Evolutionary conservation across 257 asterid genomes (phyloP).

Genomic region (Mentha longifolia): DNA sequence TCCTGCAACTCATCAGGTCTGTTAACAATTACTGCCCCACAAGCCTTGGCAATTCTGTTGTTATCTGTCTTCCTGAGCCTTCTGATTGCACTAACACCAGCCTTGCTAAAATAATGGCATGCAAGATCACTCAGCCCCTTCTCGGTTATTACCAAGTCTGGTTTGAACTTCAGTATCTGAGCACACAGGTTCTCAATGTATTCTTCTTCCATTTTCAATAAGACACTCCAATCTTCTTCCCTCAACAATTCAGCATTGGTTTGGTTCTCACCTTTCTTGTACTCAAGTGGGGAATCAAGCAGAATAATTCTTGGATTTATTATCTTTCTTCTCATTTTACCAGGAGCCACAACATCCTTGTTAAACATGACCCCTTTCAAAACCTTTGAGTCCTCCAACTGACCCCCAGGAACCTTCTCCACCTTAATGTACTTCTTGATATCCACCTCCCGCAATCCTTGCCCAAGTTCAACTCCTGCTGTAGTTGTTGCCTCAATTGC

Average conservation of each 20-base stretch:
- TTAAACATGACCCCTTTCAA: conserved; percentile 92
- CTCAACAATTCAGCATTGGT: conserved; percentile 90
- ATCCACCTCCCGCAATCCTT: conserved; percentile 93
- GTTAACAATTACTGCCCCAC: conserved; percentile 95
- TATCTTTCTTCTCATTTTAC: conserved; percentile 93
- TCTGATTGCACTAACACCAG: conserved; percentile 96
- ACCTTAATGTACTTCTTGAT: conserved; percentile 92
- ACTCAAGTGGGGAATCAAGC: conserved; percentile 90
- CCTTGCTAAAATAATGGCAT: conserved; percentile 88
- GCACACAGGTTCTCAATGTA: conserved; percentile 77
- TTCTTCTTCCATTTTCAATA: conserved; percentile 95
- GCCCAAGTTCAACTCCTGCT: conserved; percentile 89
- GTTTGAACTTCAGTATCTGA: conserved; percentile 81
- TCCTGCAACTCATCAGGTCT: conserved; percentile 97
- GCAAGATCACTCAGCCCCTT: conserved; percentile 94
- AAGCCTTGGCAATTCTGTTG: conserved; percentile 94
- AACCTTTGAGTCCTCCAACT: conserved; percentile 91
- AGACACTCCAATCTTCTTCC: conserved; percentile 94
- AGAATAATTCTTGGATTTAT: conserved; percentile 89
- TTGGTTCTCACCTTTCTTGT: conserved; percentile 98
- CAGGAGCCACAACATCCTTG: conserved; percentile 96
- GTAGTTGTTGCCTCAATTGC: conserved; percentile 89
- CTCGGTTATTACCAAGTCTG: conserved; percentile 87
- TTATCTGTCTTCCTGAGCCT: conserved; percentile 89
- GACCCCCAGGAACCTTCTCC: conserved; percentile 97